Evolutionary conservation across 257 asterid genomes (phyloP), one percentile per base, ranked within the genome.

Genomic region (Solanum lignicaule): DNA sequence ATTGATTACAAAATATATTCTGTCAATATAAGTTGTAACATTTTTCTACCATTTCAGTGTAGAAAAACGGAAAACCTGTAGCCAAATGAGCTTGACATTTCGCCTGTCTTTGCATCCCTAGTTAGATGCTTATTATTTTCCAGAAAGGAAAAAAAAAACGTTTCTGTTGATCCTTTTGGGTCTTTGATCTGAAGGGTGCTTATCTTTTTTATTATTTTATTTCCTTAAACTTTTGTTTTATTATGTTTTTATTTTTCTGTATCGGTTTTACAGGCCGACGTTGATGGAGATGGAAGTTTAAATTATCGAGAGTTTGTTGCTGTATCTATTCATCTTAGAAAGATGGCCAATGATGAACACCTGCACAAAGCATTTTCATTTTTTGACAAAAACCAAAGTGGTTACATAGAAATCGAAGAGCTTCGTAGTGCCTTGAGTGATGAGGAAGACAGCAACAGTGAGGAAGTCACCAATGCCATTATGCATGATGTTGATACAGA

Each of bases 401-500:
- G 96, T 75, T 94, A 88, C 55, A 95, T 95, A 23, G 98, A 95
- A 88, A 91, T 92, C 20, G 96, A 94, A 85, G 98, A 95, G 93
- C 95, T 94, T 33, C 90, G 95, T 11, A 89, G 90, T 71, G 96
- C 97, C 88, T 87, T 95, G 89, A 88, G 91, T 25, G 98, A 94
- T 84, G 95, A 92, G 35, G 93, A 89, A 0, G 95, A 91, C 88
- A 90, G 87, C 90, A 93, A 88, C 35, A 90, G 39, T 32, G 95
- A 95, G 91, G 98, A 95, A 74, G 95, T 94, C 68, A 88, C 92
- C 90, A 76, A 18, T 21, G 96, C 95, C 86, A 95, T 95, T 91
- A 94, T 95, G 96, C 93, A 91, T 83, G 98, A 95, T 74, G 98
- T 95, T n/a, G 98, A 95, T 87, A 93, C 93, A 4, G 95, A 94